Conservation (phyloP, 495 filamentous ascomycete species). For the Talaromyces liani region DNA sequence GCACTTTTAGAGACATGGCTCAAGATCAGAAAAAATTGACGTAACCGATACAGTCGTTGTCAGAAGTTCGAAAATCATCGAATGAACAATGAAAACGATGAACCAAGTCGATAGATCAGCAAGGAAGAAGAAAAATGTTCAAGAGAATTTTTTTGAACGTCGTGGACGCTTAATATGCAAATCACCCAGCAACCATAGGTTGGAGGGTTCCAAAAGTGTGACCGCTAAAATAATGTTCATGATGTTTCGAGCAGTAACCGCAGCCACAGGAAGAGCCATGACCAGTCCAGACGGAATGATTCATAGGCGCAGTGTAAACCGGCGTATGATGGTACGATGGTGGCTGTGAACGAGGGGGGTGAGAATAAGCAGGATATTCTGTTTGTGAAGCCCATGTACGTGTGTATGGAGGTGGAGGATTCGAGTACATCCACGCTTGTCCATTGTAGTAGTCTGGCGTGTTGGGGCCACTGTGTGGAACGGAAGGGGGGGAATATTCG, state of each 20-base stretch:
- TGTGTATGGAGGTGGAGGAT: slow-evolving; percentile 40
- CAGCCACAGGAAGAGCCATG: slow-evolving; percentile 63
- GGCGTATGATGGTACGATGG: slow-evolving; percentile 46
- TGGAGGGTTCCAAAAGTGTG: slow-evolving; percentile 53
- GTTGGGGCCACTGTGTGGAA: slow-evolving; percentile 58
- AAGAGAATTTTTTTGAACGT: slow-evolving; percentile 9
- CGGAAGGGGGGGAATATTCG: slow-evolving; percentile 62
- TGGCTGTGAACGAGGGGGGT: slow-evolving; percentile 35
- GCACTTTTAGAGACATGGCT: slow-evolving; percentile 6
- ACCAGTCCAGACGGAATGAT: slow-evolving; percentile 51
- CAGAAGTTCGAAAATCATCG: slow-evolving; percentile 6
- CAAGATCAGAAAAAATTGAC: slow-evolving; percentile 6
- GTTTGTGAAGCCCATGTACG: slow-evolving; percentile 23
- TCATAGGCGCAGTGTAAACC: slow-evolving; percentile 46
- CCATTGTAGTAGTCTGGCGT: slow-evolving; percentile 52
- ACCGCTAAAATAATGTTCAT: slow-evolving; percentile 57
- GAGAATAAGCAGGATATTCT: slow-evolving; percentile 39
- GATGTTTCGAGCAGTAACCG: slow-evolving; percentile 54
- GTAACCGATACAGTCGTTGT: neutral
- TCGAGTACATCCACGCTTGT: slow-evolving; percentile 51
- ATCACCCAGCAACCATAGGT: slow-evolving; percentile 36
- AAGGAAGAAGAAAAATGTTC: slow-evolving; percentile 11
- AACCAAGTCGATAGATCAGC: slow-evolving; percentile 12
- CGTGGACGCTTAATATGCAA: slow-evolving; percentile 9
- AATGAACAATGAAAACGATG: neutral